Percentiles rank a stretch among this genome's conserved stretches.
Conservation (phyloP, 2,329 filamentous ascomycete genomes). For the Plenodomus biglobosus region DNA sequence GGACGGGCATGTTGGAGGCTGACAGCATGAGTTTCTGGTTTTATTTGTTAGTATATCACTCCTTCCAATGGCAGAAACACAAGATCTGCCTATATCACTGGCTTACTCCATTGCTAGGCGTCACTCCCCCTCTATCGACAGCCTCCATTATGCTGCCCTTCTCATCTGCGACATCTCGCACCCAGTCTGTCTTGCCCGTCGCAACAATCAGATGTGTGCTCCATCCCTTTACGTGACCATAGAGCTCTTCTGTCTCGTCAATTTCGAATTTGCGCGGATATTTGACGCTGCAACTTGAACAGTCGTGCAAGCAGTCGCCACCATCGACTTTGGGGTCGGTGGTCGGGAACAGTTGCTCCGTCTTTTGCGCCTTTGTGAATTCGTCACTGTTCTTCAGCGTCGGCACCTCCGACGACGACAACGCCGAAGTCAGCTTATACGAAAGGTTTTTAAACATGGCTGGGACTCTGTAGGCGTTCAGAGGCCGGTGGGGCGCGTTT, state of each 20-base stretch:
- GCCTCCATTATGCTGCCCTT: constrained; percentile 63
- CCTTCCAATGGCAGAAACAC: no score
- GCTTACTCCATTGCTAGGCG: constrained; percentile 69
- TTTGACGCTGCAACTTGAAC: constrained; percentile 73
- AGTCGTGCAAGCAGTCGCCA: constrained; percentile 87
- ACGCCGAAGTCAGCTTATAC: constrained; percentile 39
- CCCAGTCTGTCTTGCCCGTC: constrained; percentile 96
- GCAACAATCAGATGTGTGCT: constrained; percentile 87
- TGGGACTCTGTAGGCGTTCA: constrained; percentile 42
- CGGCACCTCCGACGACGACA: constrained; percentile 35
- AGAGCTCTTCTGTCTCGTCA: constrained; percentile 76
- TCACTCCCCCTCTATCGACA: constrained; percentile 53
- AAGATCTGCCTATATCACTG: no score
- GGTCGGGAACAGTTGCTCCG: constrained; percentile 67
- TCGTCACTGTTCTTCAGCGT: constrained; percentile 40
- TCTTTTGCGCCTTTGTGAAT: constrained; percentile 52
- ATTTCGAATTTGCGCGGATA: constrained; percentile 75
- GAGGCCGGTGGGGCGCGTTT: constrained; percentile 25
- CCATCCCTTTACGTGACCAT: constrained; percentile 84
- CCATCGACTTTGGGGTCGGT: constrained; percentile 78
- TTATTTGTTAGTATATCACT: constrained; percentile 1
- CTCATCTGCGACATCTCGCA: constrained; percentile 81
- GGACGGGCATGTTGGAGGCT: constrained; percentile 85
- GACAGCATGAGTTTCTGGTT: constrained; percentile 88
- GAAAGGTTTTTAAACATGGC: constrained; percentile 42